Conservation (phyloP, 495 filamentous ascomycete genomes). For the Cairneyella variabilis region DNA sequence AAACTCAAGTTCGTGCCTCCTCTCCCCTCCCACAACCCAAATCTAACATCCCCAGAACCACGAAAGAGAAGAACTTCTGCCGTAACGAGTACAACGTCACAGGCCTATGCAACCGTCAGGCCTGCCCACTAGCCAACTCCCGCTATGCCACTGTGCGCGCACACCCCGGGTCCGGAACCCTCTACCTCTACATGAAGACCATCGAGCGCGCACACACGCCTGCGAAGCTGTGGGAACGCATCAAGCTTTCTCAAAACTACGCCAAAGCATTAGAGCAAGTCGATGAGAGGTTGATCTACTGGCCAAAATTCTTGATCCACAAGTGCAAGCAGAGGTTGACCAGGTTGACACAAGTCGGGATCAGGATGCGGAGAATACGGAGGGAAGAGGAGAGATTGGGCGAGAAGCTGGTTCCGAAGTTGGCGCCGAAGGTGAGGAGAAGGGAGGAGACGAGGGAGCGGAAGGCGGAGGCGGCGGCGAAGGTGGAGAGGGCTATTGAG, state of each 20-base stretch:
- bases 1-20: conserved; percentile 75
- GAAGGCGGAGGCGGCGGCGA: conserved; percentile 90
- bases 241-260: conserved; percentile 88
- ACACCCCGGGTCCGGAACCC: conserved; percentile 71
- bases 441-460: conserved; percentile 88
- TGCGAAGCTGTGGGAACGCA: conserved; percentile 89
- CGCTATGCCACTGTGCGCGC: conserved; percentile 92
- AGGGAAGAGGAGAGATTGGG: conserved; percentile 89
- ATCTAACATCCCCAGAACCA: conserved; percentile 54
- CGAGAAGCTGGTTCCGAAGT: conserved; percentile 80
- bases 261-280: conserved; percentile 82
- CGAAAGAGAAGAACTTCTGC: conserved; percentile 91
- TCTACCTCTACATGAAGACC: conserved; percentile 98
- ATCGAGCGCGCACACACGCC: conserved; percentile 89
- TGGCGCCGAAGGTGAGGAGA: conserved; percentile 88
- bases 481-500: conserved; percentile 95
- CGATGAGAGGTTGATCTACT: conserved; percentile 86
- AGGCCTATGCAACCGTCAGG: conserved; percentile 91
- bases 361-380: conserved; percentile 77
- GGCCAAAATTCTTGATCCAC: conserved; percentile 92
- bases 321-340: conserved; percentile 98
- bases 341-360: conserved; percentile 85
- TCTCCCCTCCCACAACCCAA: conserved; percentile 9
- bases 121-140: conserved; percentile 92
- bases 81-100: conserved; percentile 94